Base-by-base conservation (phyloP, 2,329 filamentous ascomycete genomes). In the Diaporthe sp. region DNA sequence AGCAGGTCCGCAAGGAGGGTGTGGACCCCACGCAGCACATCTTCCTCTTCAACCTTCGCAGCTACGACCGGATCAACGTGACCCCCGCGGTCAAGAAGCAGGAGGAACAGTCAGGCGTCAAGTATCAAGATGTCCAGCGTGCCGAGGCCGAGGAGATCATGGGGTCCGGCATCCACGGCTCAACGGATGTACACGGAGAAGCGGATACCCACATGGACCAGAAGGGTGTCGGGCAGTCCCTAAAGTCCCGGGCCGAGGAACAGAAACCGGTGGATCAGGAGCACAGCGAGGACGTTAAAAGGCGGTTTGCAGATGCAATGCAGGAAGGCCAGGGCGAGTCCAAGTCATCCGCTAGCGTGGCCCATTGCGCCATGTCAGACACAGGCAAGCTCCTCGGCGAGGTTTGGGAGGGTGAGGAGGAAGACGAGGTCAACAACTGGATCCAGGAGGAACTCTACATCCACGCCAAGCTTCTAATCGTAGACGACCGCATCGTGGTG, bases 391-490 rank as follows among this genome's bases (percentile, higher is more conserved):
- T 88, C 83, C 91, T 79, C 4, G 92, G 94, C 13, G 94, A 97
- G 82, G 79, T 85, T 0, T 98, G 95, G 94, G 93, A 96, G 22
- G 93, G 94, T 22, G 86, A 93, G 4, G 85, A 91, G 0, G 90
- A 96, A 78, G 90, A 90, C 1, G 97, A 98, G 82, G 93, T 95
- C 73, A 89, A 93, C 71, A 94, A 97, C 81, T 97, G 97, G 87
- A 93, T 98, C 74, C 96, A 98, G 81, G 97, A 99, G 82, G 96
- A 99, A 83, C 89, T 98, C 2, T 99, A 99, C 82, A 93, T 98
- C 63, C 97, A 99, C 82, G 94, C 92, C 37, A 99, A 98, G 85
- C 88, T 98, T 47, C 89, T 97, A 77, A 96, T 98, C 78, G 93
- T 93, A 1, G 96, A 98, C 81, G 96, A 98, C 82, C 91, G 92